Evolutionary conservation across 306 rosid genomes (phyloP).

Genomic region (Castanea mollissima): DNA sequence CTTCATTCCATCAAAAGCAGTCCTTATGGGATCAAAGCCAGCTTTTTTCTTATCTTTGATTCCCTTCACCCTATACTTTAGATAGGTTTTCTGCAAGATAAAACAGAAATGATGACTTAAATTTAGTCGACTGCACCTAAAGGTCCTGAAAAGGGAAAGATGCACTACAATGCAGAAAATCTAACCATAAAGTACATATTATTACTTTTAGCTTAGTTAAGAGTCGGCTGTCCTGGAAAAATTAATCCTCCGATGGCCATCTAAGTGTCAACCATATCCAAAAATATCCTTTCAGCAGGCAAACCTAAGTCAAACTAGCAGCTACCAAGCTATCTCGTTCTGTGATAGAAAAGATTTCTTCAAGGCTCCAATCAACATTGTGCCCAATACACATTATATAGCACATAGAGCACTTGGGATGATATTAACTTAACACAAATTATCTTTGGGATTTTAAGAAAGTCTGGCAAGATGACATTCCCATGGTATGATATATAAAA

Average conservation of each 20-base stretch:
- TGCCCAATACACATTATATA: background rate
- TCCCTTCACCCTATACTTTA: constrained; percentile 37
- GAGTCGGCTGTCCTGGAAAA: background rate
- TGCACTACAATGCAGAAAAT: background rate
- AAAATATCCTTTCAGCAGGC: background rate
- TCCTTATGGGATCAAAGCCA: constrained; percentile 86
- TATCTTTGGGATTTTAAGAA: background rate
- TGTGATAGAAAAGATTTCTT: background rate
- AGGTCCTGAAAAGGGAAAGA: constrained; percentile 16
- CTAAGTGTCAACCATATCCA: background rate
- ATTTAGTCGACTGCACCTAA: constrained; percentile 5
- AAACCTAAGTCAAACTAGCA: background rate
- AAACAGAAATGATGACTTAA: constrained; percentile 7
- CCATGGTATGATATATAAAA: background rate
- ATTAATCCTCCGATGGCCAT: background rate
- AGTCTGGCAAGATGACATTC: background rate
- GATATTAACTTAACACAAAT: background rate
- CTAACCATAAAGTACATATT: background rate
- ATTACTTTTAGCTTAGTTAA: background rate
- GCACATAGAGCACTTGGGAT: background rate
- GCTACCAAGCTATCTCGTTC: background rate
- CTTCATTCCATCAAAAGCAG: constrained; percentile 93
- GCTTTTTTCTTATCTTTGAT: constrained; percentile 54
- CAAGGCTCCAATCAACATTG: background rate
- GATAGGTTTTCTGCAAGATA: constrained; percentile 64